Conservation (phyloP, 345 rosid genomes). For the Citrus maxima region DNA sequence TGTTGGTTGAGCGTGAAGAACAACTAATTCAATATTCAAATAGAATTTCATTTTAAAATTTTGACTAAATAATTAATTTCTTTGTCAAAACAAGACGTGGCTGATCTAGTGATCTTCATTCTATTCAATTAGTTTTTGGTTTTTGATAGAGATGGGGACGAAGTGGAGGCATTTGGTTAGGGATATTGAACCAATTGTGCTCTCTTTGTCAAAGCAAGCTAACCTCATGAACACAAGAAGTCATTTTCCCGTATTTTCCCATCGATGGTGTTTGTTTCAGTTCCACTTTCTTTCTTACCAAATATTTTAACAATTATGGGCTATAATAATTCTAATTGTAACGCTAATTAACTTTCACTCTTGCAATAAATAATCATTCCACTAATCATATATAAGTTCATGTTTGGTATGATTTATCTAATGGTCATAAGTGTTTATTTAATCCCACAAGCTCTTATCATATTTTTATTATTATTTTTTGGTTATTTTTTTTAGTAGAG, state of each 20-base stretch:
- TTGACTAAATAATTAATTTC: no score
- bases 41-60: no score
- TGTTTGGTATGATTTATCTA: no score
- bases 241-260: background rate
- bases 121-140: background rate
- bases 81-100: background rate
- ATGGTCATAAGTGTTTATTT: no score
- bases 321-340: no score
- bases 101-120: background rate
- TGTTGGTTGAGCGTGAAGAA: no score
- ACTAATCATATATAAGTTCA: no score
- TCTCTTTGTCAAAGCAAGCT: constrained; percentile 12
- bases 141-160: background rate
- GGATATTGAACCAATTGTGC: background rate
- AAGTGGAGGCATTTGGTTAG: background rate
- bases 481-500: no score
- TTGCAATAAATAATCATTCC: no score
- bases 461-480: no score
- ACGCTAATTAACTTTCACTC: no score
- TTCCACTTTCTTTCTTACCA: constrained; percentile 4
- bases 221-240: background rate
- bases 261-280: background rate
- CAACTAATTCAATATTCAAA: no score
- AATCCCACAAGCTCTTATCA: rapidly evolving
- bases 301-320: background rate